Conservation (phyloP, 768 basidiomycete genomes). For the Gymnopilus junonius region DNA sequence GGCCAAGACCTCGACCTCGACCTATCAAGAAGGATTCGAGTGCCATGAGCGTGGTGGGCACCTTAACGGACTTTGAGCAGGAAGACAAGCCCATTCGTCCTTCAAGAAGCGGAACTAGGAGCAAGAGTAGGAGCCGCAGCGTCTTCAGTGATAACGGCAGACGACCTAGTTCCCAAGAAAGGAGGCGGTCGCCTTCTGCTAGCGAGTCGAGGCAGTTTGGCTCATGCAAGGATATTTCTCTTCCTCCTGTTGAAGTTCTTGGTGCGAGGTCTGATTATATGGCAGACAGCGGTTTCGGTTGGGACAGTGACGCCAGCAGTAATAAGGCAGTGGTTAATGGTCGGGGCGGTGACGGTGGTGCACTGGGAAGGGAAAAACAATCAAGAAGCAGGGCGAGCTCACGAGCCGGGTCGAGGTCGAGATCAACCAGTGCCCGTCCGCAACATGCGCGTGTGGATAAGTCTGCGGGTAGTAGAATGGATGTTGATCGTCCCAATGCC, state of each 20-base stretch:
- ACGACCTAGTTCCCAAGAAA: constrained; percentile 12
- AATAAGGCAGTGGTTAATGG: not conserved
- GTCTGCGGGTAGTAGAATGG: not conserved
- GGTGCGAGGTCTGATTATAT: constrained; percentile 4
- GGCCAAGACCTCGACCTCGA: constrained; percentile 22
- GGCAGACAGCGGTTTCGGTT: constrained; percentile 5
- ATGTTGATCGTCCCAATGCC: not conserved
- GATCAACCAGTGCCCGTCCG: not conserved
- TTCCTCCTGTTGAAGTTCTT: not conserved
- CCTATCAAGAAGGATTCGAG: constrained; percentile 26
- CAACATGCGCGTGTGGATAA: not conserved
- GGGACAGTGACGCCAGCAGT: constrained; percentile 6
- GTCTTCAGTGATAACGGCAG: not conserved
- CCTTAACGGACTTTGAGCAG: constrained; percentile 9
- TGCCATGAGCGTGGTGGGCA: constrained; percentile 15
- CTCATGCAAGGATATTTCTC: not conserved
- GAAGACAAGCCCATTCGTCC: not conserved
- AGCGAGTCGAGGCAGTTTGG: constrained; percentile 17
- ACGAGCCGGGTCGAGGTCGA: not conserved
- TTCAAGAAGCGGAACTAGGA: constrained; percentile 14
- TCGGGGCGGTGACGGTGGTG: not conserved
- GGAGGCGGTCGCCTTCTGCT: constrained; percentile 21
- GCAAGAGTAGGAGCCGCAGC: constrained; percentile 19
- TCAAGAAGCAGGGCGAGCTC: not conserved
- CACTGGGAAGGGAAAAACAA: not conserved